phyloP scores from a whole-genome alignment of 148 eudicot genomes.

The Cornus kousa region DNA sequence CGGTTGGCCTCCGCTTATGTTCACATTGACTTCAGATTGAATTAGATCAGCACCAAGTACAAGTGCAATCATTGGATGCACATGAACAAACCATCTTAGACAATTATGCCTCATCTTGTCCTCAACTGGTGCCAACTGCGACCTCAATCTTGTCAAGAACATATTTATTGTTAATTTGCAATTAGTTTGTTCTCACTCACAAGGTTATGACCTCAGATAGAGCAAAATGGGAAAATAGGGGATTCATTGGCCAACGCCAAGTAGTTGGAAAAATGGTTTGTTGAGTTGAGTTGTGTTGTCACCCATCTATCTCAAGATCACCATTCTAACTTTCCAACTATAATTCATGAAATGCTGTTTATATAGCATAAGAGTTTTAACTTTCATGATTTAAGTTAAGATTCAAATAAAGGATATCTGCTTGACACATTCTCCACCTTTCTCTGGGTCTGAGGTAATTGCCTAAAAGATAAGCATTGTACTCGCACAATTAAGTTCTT shows the following conservation, averaged over 20 bases:
- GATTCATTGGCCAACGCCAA: no score
- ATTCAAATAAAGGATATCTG: background rate
- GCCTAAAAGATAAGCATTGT: background rate
- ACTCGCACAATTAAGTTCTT: background rate
- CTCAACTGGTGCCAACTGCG: background rate
- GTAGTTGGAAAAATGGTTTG: no score
- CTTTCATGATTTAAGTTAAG: background rate
- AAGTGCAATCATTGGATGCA: background rate
- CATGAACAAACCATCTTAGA: no score
- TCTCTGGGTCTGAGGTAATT: background rate
- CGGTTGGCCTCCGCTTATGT: no score
- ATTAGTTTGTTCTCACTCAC: no score
- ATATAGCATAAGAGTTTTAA: no score
- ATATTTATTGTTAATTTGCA: no score
- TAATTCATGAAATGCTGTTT: background rate
- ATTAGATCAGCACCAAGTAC: background rate
- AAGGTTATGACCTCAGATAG: no score
- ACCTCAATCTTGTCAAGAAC: background rate
- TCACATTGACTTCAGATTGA: background rate
- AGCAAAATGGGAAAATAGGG: no score
- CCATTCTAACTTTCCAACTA: background rate
- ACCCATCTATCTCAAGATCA: background rate
- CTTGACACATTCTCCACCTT: background rate
- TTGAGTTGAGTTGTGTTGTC: no score
- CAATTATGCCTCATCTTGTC: background rate